Evolutionary conservation across 2,329 filamentous ascomycete genomes (phyloP).

Genomic region (Thielaviopsis ethacetica): DNA sequence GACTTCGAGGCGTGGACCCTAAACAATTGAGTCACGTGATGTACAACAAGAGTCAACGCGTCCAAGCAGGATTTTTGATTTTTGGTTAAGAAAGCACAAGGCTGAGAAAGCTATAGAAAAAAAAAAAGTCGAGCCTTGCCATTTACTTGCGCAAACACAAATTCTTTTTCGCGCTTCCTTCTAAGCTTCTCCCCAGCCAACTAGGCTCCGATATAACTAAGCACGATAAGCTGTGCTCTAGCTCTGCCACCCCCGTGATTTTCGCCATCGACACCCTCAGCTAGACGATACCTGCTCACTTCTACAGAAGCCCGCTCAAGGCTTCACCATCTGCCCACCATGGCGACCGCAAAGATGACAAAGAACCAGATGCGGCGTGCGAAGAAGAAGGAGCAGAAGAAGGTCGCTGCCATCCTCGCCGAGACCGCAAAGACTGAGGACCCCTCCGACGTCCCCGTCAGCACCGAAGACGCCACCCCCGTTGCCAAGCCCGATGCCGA

Average conservation of each 20-base stretch:
- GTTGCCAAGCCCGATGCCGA: constrained; percentile 6
- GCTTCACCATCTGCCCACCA: constrained; percentile 22
- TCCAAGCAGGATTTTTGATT: background rate
- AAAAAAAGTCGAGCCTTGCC: background rate
- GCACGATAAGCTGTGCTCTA: no score
- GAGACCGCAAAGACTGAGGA: constrained; percentile 8
- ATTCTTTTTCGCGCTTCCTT: background rate
- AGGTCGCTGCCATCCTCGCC: constrained; percentile 22
- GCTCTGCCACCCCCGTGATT: no score
- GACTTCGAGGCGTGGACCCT: no score
- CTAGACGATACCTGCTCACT: background rate
- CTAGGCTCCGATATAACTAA: no score
- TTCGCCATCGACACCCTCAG: background rate
- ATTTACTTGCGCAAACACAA: background rate
- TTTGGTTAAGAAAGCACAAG: background rate
- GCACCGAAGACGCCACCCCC: background rate
- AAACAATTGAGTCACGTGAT: no score
- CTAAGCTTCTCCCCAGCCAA: no score
- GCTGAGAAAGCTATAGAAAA: background rate
- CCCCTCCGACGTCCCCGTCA: background rate
- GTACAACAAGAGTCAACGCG: no score
- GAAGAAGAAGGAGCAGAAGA: constrained; percentile 88
- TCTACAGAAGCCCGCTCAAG: background rate
- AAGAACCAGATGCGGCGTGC: constrained; percentile 90
- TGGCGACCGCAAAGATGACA: constrained; percentile 57